phyloP scores from a whole-genome alignment of 257 asterid genomes.

The Galeopsis tetrahit region DNA sequence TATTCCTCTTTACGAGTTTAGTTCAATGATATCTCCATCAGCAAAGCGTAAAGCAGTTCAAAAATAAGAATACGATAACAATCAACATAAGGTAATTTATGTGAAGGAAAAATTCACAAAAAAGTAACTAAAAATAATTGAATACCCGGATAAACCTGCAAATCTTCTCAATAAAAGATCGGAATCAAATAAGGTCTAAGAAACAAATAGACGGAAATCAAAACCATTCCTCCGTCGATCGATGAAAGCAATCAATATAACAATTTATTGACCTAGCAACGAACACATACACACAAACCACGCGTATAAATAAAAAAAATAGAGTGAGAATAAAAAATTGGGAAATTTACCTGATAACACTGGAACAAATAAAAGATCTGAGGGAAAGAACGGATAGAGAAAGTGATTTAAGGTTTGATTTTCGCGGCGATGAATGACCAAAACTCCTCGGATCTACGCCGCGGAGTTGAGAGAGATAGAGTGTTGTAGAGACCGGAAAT shows the following conservation, averaged over 20 bases:
- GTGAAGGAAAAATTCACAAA: neutral
- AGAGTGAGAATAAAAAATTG: neutral
- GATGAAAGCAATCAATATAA: slow-evolving; percentile 6
- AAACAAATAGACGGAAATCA: neutral
- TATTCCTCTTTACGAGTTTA: neutral
- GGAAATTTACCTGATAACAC: slow-evolving; percentile 35
- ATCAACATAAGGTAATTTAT: neutral
- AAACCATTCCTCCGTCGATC: slow-evolving; percentile 27
- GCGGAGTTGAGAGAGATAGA: slow-evolving; percentile 46
- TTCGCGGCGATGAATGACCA: slow-evolving; percentile 31
- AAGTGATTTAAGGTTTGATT: slow-evolving; percentile 20
- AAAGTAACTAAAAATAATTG: neutral
- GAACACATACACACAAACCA: slow-evolving; percentile 8
- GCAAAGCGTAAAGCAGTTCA: neutral
- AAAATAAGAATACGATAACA: neutral
- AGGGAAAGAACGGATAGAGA: slow-evolving; percentile 12
- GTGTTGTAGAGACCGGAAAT: slow-evolving; percentile 10
- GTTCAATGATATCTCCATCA: neutral
- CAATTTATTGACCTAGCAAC: slow-evolving; percentile 1
- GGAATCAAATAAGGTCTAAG: slow-evolving; percentile 1
- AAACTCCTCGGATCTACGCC: slow-evolving; percentile 71
- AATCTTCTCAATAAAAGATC: slow-evolving; percentile 26
- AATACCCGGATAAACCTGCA: slow-evolving; percentile 8
- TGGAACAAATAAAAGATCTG: slow-evolving; percentile 37
- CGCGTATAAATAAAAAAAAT: neutral